These are phyloP conservation scores for Helichrysum umbraculigerum DNA, from an alignment of 129 eudicot species.

Conservation along the genomic window DNA sequence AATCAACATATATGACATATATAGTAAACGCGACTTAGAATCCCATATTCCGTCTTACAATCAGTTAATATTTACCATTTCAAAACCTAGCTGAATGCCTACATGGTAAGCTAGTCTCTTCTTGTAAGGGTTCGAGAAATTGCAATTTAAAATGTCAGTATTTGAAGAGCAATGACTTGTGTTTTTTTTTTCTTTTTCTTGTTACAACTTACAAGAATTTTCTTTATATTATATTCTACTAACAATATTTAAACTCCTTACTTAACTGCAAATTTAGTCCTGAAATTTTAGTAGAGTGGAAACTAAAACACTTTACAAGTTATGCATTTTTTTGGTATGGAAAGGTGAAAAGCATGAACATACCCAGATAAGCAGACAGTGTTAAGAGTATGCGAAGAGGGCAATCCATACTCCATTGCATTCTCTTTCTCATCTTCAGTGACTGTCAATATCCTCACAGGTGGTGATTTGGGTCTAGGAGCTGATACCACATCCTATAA, in stretches of 20 bases:
- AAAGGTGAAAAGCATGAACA: neutral
- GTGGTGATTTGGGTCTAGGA: slow-evolving; percentile 92
- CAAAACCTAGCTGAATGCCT: neutral
- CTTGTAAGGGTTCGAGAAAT: neutral
- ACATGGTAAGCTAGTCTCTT: neutral
- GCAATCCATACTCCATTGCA: slow-evolving; percentile 91
- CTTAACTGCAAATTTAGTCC: too few relatives aligned
- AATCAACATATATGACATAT: neutral
- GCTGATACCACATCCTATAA: slow-evolving; percentile 96
- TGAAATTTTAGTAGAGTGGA: too few relatives aligned
- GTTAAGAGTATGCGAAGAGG: slow-evolving; percentile 99
- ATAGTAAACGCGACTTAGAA: neutral
- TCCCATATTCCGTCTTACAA: neutral
- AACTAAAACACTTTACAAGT: too few relatives aligned
- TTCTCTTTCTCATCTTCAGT: slow-evolving; percentile 91
- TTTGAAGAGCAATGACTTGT: neutral
- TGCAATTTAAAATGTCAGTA: neutral
- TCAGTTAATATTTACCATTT: slow-evolving; percentile 5
- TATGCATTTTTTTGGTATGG: neutral
- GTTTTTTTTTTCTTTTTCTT: too few relatives aligned
- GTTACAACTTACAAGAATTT: too few relatives aligned
- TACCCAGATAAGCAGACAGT: slow-evolving; percentile 97
- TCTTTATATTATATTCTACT: too few relatives aligned
- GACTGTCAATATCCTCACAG: slow-evolving; percentile 73
- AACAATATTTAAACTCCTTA: too few relatives aligned